phyloP scores from a whole-genome alignment of 1,284 basidiomycete species.

The Apiotrichum montevideense region DNA sequence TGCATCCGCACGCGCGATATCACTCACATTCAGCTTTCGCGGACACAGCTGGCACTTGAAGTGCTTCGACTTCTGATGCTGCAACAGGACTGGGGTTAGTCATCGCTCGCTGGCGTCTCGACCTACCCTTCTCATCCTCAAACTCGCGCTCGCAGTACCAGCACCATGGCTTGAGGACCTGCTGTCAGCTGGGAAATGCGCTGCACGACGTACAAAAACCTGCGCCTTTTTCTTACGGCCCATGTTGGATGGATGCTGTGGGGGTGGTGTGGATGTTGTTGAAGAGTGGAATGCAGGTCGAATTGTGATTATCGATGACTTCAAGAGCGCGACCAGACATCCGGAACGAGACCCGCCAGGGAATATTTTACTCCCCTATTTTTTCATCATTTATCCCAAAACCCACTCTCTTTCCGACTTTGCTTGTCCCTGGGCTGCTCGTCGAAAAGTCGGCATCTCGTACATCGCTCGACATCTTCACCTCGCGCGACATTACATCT shows the following conservation, averaged over 20 bases:
- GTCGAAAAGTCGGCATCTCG: no score
- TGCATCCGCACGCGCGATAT: no score
- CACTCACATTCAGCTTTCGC: constrained; percentile 66
- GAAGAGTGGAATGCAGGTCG: not conserved
- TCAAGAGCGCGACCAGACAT: not conserved
- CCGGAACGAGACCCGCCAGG: not conserved
- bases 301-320: not conserved
- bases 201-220: constrained; percentile 35
- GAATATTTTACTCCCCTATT: constrained; percentile 5
- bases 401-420: no score
- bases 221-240: constrained; percentile 47
- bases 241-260: constrained; percentile 30
- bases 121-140: constrained; percentile 86
- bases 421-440: no score
- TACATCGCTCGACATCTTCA: not conserved
- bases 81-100: constrained; percentile 70
- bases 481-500: not conserved
- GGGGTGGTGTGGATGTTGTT: not conserved
- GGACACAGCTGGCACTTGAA: constrained; percentile 98
- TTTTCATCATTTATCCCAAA: constrained; percentile 11
- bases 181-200: constrained; percentile 8
- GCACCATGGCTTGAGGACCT: constrained; percentile 89
- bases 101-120: not conserved
- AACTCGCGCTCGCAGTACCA: constrained; percentile 99
- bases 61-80: constrained; percentile 99